A percentile compares a stretch with the other conserved stretches of the same genome.
phyloP scores from a whole-genome alignment of 805 yeast species.

The Pichia manshurica region DNA sequence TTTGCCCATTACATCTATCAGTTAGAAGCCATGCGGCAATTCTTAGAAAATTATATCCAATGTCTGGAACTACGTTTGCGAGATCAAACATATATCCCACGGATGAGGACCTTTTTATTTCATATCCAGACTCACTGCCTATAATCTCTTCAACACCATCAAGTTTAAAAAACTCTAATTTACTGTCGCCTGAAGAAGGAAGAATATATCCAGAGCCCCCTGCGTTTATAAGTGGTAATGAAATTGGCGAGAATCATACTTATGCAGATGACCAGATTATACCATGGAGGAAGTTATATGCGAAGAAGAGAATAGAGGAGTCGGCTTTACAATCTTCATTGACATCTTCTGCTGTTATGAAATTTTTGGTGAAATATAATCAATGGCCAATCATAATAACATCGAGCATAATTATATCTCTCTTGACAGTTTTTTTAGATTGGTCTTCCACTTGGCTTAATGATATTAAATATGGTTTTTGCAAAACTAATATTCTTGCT shows the following conservation, averaged over 20 bases:
- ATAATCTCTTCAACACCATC: slow-evolving; percentile 1
- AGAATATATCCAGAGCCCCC: background rate
- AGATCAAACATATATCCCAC: slow-evolving; percentile 5
- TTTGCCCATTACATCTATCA: too few relatives aligned
- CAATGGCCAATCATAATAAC: slow-evolving; percentile 45
- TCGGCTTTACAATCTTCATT: background rate
- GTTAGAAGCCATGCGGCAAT: too few relatives aligned
- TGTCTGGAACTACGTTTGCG: too few relatives aligned
- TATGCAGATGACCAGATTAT: slow-evolving; percentile 8
- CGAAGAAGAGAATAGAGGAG: slow-evolving; percentile 6
- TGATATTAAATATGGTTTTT: slow-evolving; percentile 49
- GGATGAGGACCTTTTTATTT: slow-evolving; percentile 8
- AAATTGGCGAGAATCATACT: background rate
- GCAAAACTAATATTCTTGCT: slow-evolving; percentile 30
- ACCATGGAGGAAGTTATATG: slow-evolving; percentile 8
- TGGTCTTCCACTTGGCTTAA: slow-evolving; percentile 44
- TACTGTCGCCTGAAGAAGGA: background rate
- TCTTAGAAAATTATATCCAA: too few relatives aligned
- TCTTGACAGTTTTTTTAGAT: slow-evolving; percentile 44
- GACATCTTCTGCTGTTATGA: background rate
- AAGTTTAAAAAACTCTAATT: background rate
- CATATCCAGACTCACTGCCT: slow-evolving; percentile 1
- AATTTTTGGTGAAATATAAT: slow-evolving; percentile 8
- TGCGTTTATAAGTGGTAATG: background rate
- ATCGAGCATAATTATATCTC: slow-evolving; percentile 43